Evolutionary conservation across 306 rosid species (phyloP).

Genomic region (Geum urbanum): DNA sequence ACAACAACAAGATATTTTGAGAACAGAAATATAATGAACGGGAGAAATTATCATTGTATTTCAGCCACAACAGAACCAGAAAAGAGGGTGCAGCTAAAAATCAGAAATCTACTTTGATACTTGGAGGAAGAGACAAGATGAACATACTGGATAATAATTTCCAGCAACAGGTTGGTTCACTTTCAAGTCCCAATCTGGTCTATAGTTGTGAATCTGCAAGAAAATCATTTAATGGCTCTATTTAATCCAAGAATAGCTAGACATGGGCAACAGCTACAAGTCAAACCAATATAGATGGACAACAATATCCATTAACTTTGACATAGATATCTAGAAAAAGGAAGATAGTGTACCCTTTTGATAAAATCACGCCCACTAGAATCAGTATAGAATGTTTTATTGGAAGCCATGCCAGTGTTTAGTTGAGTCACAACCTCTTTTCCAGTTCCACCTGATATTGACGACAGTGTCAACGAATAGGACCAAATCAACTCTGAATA

Average conservation of each 20-base stretch:
- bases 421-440: conserved; percentile 76
- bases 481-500: neutral
- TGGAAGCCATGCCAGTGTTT: conserved; percentile 50
- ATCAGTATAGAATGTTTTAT: conserved; percentile 81
- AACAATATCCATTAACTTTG: neutral
- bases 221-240: neutral
- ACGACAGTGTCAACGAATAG: conserved; percentile 21
- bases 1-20: too few species aligned
- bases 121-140: conserved; percentile 1
- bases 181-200: conserved; percentile 53
- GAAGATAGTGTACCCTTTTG: conserved; percentile 47
- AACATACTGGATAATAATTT: conserved; percentile 57
- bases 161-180: conserved; percentile 59
- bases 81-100: neutral
- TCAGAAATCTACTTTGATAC: neutral
- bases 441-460: conserved; percentile 66
- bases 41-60: too few species aligned
- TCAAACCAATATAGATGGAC: neutral
- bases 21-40: too few species aligned
- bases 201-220: conserved; percentile 48
- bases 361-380: conserved; percentile 94
- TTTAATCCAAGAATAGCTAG: neutral
- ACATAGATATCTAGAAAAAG: neutral
- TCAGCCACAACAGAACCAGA: neutral
- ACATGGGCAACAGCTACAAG: conserved; percentile 11